A percentile compares a stretch with the other conserved stretches of the same genome.
Evolutionary conservation across 371 early-diverging fungal genomes (phyloP).

Genomic region (Mucor ambiguus): DNA sequence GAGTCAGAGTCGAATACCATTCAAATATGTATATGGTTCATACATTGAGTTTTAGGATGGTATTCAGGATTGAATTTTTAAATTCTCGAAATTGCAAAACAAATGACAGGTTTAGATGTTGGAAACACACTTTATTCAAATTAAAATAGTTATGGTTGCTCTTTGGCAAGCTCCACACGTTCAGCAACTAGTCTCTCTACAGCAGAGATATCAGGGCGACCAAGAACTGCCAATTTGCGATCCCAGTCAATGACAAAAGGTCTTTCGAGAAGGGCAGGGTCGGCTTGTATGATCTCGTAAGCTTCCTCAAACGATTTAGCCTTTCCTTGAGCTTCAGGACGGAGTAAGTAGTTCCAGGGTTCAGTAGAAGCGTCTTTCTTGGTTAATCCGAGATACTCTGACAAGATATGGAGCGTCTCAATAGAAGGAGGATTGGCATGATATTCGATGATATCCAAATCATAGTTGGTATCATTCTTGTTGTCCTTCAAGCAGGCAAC

Average conservation of each 20-base stretch:
- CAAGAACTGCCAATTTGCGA: constrained; percentile 47
- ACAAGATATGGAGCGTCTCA: constrained; percentile 28
- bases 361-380: constrained; percentile 9
- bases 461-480: constrained; percentile 23
- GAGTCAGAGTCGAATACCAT: neutral
- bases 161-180: neutral
- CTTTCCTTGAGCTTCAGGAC: constrained; percentile 36
- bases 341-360: constrained; percentile 31
- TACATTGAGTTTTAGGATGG: neutral
- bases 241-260: constrained; percentile 53
- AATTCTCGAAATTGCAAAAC: neutral
- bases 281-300: constrained; percentile 28
- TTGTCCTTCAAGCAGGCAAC: constrained; percentile 29
- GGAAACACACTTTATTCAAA: no score
- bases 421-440: constrained; percentile 32
- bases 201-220: constrained; percentile 41
- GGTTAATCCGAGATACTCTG: constrained; percentile 35
- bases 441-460: constrained; percentile 35
- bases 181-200: constrained; percentile 32
- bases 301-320: constrained; percentile 35
- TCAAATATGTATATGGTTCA: neutral
- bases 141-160: neutral
- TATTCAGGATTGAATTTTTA: no score
- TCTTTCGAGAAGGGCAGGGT: constrained; percentile 45
- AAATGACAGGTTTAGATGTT: no score